phyloP scores from a whole-genome alignment of 1,284 basidiomycete species.

The Tilletia setariae region DNA sequence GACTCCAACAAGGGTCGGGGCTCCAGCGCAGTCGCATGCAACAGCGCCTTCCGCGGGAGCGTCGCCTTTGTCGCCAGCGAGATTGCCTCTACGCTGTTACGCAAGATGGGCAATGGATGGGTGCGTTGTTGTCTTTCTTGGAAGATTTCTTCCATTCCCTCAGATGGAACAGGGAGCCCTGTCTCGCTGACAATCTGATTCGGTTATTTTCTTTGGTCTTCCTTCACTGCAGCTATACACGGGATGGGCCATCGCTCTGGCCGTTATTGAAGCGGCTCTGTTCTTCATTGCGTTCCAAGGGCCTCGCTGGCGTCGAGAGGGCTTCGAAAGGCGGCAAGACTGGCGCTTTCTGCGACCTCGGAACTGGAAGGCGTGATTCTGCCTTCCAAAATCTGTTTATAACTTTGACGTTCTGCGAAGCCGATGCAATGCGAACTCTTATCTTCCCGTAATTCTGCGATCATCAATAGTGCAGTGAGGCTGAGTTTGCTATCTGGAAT shows the following conservation, averaged over 20 bases:
- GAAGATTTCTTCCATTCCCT: not conserved
- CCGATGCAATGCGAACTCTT: too few relatives aligned
- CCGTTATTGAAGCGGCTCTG: not conserved
- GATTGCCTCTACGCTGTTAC: conserved; percentile 67
- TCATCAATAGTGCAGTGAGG: too few relatives aligned
- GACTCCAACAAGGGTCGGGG: conserved; percentile 73
- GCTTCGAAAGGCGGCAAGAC: conserved; percentile 5
- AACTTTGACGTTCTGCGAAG: too few relatives aligned
- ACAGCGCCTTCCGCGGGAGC: conserved; percentile 68
- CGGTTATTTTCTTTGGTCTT: not conserved
- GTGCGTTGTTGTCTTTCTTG: not conserved
- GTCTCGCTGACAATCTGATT: too few relatives aligned
- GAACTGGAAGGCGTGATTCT: conserved; percentile 13
- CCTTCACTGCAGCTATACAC: conserved; percentile 23
- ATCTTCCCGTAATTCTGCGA: too few relatives aligned
- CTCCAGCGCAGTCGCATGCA: conserved; percentile 66
- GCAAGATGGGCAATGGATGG: conserved; percentile 23
- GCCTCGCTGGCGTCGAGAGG: conserved; percentile 5
- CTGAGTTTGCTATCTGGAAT: too few relatives aligned
- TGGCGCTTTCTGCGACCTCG: conserved; percentile 1
- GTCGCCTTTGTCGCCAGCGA: conserved; percentile 70
- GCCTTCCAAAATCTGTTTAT: too few relatives aligned
- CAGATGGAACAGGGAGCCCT: too few relatives aligned
- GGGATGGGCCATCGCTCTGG: conserved; percentile 23
- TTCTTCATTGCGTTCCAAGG: conserved; percentile 13